These are phyloP conservation scores for Parietichytrium sp. DNA, from an alignment of 108 stramenopile genomes.

Conservation along the genomic window DNA sequence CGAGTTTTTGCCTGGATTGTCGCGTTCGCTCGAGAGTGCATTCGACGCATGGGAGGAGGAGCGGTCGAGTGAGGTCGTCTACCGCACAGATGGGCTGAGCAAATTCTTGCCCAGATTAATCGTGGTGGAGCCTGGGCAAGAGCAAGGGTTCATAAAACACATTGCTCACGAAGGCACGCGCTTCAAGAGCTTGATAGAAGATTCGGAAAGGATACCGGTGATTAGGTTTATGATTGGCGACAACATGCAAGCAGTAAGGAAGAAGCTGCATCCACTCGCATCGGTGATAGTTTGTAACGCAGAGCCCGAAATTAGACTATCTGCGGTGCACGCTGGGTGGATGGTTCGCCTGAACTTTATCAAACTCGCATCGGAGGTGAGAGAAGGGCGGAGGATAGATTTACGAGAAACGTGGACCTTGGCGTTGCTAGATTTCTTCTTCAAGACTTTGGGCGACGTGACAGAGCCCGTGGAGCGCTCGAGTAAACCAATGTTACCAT, in stretches of 20 bases:
- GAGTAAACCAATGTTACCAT: not conserved
- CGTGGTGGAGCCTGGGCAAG: not conserved
- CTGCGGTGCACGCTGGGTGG: not conserved
- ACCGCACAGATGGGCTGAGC: slow-evolving; percentile 15
- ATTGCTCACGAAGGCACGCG: not conserved
- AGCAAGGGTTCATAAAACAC: not conserved
- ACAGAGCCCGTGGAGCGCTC: not conserved
- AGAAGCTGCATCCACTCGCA: too few relatives aligned
- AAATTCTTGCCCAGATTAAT: not conserved
- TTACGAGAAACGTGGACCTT: not conserved
- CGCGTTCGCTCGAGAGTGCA: not conserved
- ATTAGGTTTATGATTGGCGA: too few relatives aligned
- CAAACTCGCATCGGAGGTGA: too few relatives aligned
- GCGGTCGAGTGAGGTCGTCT: slow-evolving; percentile 15
- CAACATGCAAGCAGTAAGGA: too few relatives aligned
- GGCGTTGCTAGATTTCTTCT: not conserved
- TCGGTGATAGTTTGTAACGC: too few relatives aligned
- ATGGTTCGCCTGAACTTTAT: not conserved
- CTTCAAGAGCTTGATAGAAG: not conserved
- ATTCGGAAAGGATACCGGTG: not conserved
- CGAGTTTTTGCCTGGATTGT: not conserved
- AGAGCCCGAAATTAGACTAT: too few relatives aligned
- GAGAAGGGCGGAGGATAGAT: not conserved
- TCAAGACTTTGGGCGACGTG: not conserved
- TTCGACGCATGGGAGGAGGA: slow-evolving; percentile 37